Conservation (phyloP, 2,329 filamentous ascomycete genomes). For the Cladophialophora psammophila region DNA sequence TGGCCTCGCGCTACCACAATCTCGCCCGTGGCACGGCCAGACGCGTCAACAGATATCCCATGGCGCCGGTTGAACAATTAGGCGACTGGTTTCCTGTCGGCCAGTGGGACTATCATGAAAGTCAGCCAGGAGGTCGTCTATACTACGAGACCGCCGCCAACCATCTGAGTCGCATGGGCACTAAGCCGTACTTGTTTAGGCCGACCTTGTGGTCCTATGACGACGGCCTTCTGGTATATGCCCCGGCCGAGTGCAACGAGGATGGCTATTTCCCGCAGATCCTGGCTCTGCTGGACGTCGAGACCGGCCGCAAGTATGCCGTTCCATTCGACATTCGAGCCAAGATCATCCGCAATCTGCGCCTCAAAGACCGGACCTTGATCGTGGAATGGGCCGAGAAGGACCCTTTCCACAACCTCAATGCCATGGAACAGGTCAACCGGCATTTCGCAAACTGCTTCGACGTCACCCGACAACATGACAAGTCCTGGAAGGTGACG, state of each 20-base stretch:
- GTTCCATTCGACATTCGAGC: constrained; percentile 61
- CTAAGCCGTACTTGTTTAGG: constrained; percentile 46
- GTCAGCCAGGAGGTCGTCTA: constrained; percentile 40
- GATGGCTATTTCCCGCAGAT: constrained; percentile 42
- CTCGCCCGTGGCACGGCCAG: constrained; percentile 59
- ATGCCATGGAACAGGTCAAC: constrained; percentile 60
- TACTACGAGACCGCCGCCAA: constrained; percentile 39
- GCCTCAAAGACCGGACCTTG: constrained; percentile 63
- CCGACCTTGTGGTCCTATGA: constrained; percentile 63
- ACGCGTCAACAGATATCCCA: constrained; percentile 54
- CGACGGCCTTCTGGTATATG: constrained; percentile 65
- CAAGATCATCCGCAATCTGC: constrained; percentile 63
- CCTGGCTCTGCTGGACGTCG: constrained; percentile 60
- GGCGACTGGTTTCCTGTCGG: constrained; percentile 50
- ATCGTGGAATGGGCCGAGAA: constrained; percentile 69
- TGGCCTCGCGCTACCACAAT: constrained; percentile 64
- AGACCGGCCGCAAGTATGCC: constrained; percentile 49
- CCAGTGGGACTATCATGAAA: constrained; percentile 52
- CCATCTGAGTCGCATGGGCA: constrained; percentile 34
- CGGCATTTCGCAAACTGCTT: constrained; percentile 68
- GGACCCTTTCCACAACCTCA: constrained; percentile 59
- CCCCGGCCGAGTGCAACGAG: constrained; percentile 44
- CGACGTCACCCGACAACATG: constrained; percentile 50
- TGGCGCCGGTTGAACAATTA: constrained; percentile 48
- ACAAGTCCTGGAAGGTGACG: constrained; percentile 44